A percentile compares a stretch with the other conserved stretches of the same genome.
phyloP scores from a whole-genome alignment of 2,329 filamentous ascomycete genomes.

The Tolypocladium pustulatum region DNA sequence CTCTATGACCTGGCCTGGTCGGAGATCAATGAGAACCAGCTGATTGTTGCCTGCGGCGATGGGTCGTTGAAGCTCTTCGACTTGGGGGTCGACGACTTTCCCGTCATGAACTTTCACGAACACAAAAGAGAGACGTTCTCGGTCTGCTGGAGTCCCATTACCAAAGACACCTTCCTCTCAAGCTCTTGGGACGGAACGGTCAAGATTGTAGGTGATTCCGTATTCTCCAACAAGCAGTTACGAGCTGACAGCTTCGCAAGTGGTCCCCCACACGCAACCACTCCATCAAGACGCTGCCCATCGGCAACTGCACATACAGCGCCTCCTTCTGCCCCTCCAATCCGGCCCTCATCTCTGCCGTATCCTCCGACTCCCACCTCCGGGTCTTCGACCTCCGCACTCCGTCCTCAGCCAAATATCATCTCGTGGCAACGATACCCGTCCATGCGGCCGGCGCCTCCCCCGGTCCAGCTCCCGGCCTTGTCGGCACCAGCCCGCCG shows the following conservation, averaged over 20 bases:
- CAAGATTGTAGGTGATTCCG: constrained; percentile 55
- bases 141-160: constrained; percentile 82
- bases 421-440: constrained; percentile 72
- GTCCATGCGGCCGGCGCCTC: constrained; percentile 60
- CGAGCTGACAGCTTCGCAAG: constrained; percentile 20
- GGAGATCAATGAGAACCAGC: constrained; percentile 90
- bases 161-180: constrained; percentile 83
- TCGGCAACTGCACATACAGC: constrained; percentile 89
- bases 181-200: constrained; percentile 95
- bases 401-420: constrained; percentile 76
- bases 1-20: constrained; percentile 95
- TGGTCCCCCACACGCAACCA: constrained; percentile 73
- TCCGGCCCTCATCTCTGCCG: constrained; percentile 74
- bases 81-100: constrained; percentile 68
- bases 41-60: constrained; percentile 82
- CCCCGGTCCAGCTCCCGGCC: constrained; percentile 18
- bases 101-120: constrained; percentile 85
- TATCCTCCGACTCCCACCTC: constrained; percentile 80
- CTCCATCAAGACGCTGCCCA: constrained; percentile 76
- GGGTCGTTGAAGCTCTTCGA: constrained; percentile 94
- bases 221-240: neutral
- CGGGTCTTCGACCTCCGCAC: constrained; percentile 87
- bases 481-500: constrained; percentile 42
- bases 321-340: constrained; percentile 85
- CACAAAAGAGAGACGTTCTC: constrained; percentile 90